phyloP scores from a whole-genome alignment of 805 yeast species.

The Candida boidinii region DNA sequence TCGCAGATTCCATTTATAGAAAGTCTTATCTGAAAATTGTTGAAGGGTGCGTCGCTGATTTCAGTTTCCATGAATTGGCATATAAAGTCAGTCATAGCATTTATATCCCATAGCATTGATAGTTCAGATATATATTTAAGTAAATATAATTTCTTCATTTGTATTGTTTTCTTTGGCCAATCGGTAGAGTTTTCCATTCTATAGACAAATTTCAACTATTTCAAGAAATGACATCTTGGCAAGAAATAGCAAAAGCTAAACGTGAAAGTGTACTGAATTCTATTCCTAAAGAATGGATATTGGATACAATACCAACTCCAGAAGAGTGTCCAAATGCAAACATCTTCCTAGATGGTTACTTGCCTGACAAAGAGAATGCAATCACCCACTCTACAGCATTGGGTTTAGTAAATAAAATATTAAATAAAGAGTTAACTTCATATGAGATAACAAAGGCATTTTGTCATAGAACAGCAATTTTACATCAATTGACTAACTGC shows the following conservation, averaged over 20 bases:
- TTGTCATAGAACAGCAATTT: conserved; percentile 32
- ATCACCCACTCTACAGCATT: conserved; percentile 15
- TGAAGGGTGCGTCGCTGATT: too few species aligned
- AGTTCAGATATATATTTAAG: too few species aligned
- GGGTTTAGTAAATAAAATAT: conserved; percentile 18
- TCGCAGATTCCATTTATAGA: too few species aligned
- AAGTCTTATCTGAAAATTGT: too few species aligned
- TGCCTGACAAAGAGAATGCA: conserved; percentile 15
- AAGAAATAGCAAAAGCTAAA: conserved; percentile 13
- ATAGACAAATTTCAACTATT: too few species aligned
- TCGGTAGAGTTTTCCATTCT: too few species aligned
- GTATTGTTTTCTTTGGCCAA: too few species aligned
- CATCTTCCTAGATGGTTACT: conserved; percentile 11
- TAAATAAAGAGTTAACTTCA: conserved; percentile 23
- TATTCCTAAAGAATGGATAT: conserved; percentile 23
- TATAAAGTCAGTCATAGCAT: too few species aligned
- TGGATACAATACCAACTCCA: conserved; percentile 17
- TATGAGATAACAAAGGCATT: conserved; percentile 30
- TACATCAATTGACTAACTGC: conserved; percentile 35
- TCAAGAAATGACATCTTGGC: too few species aligned
- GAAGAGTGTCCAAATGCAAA: conserved; percentile 20
- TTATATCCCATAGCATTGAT: too few species aligned
- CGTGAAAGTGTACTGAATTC: conserved; percentile 9
- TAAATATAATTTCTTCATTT: too few species aligned
- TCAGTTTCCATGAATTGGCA: too few species aligned